These are phyloP conservation scores for Erysimum pusillum DNA, from an alignment of 441 rosid genomes.

Conservation along the genomic window DNA sequence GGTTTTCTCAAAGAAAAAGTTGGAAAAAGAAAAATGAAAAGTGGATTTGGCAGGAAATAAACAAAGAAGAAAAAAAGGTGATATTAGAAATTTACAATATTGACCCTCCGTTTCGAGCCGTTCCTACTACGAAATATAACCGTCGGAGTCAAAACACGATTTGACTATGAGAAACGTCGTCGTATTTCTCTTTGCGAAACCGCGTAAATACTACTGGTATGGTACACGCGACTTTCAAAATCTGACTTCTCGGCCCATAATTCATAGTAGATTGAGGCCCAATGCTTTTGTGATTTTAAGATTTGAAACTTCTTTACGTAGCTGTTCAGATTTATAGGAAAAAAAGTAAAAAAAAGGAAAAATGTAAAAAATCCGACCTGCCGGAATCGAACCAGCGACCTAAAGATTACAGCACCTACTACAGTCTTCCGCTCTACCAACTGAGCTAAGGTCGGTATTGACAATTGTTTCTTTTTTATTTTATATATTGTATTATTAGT, in stretches of 20 bases:
- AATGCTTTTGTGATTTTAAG: background rate
- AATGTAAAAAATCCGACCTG: slow-evolving; percentile 46
- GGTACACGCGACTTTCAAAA: background rate
- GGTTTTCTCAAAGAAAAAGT: background rate
- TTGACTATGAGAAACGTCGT: slow-evolving; percentile 17
- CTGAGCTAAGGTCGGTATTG: slow-evolving; percentile 83
- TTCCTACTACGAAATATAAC: slow-evolving; percentile 28
- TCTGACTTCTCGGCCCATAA: slow-evolving; percentile 19
- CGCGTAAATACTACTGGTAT: background rate
- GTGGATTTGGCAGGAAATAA: background rate
- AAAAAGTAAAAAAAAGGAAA: background rate
- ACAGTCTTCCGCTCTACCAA: slow-evolving; percentile 96
- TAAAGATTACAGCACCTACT: slow-evolving; percentile 50
- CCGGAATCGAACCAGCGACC: slow-evolving; percentile 53
- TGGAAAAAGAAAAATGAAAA: background rate
- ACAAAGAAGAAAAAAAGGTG: background rate
- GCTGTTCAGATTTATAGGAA: background rate
- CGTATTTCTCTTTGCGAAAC: background rate
- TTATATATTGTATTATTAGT: background rate
- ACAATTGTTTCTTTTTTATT: accelerated
- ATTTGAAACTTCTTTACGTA: background rate
- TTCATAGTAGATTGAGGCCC: background rate
- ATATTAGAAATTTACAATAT: background rate
- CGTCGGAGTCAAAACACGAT: slow-evolving; percentile 40
- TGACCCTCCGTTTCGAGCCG: slow-evolving; percentile 16